Evolutionary conservation across 257 asterid genomes (phyloP), one percentile per base, ranked within the genome.

Genomic region (Leonotis leonurus): DNA sequence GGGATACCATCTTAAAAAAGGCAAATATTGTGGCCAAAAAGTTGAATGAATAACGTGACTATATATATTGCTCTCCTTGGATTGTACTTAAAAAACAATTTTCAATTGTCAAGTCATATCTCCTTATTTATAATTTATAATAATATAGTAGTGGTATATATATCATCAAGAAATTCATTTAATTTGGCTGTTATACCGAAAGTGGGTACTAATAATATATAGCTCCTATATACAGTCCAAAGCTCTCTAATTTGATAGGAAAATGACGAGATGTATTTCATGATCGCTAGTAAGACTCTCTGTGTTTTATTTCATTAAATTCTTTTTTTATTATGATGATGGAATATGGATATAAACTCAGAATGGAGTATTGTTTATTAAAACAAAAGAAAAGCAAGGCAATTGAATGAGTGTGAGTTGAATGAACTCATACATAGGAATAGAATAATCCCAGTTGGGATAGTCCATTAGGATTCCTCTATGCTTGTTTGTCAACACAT

Each of bases 181-280:
- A 36, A 17, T 21, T 10, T 46, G 14, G 12, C 22, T 50, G 25
- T 24, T 24, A 50, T 24, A 27, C 30, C 57, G 58, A 72, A 58
- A 59, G 39, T 49, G 26, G 65, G 20, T 18, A 43, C 63, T 53
- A 45, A 56, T 48, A 60, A n/a, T n/a, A n/a, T n/a, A n/a, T n/a
- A n/a, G n/a, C 54, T 61, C 59, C 39, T 53, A 53, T 53, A 62
- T 40, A 60, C 16, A 63, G 29, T 62, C 54, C 70, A 56, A 65
- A 48, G 25, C 12, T 52, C 29, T 25, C 11, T 27, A 40, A 53
- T 44, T 56, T 70, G 48, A 56, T 56, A 43, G 36, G 55, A 25
- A 45, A n/a, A 26, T 46, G 61, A 70, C 39, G 35, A 67, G 25
- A 59, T 44, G 65, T 56, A 24, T 13, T 59, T 54, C 49, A 53